A percentile compares a stretch with the other conserved stretches of the same genome.
Conservation (phyloP, 1,284 basidiomycete genomes). For the Heterobasidion occidentale region DNA sequence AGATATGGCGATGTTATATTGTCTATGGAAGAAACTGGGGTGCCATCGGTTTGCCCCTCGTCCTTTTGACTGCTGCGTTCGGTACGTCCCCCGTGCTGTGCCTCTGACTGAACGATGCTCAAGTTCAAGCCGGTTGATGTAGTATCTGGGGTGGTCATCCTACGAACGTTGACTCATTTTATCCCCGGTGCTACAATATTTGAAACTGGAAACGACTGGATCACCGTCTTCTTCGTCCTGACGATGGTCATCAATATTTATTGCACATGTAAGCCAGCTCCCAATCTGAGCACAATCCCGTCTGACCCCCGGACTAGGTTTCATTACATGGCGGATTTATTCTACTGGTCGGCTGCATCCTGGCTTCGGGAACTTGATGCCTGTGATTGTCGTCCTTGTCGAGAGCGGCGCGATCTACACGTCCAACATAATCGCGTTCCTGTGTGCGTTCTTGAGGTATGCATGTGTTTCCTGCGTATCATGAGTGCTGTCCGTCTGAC, state of each 20-base stretch:
- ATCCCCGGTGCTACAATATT: background rate
- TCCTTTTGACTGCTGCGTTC: background rate
- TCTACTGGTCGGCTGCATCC: background rate
- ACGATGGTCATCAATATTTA: background rate
- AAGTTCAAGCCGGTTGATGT: background rate
- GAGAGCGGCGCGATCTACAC: background rate
- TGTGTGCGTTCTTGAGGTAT: background rate
- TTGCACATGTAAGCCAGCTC: background rate
- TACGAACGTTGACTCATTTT: background rate
- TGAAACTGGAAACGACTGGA: background rate
- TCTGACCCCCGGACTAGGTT: background rate
- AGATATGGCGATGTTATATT: conserved; percentile 1
- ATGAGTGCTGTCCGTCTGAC: too few species aligned
- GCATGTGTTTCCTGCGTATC: background rate
- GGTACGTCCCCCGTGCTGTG: background rate
- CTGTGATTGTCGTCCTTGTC: background rate
- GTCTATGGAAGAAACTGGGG: background rate
- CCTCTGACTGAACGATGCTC: background rate
- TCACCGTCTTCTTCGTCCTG: background rate
- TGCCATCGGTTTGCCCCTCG: background rate
- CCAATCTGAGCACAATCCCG: background rate
- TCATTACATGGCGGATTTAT: background rate
- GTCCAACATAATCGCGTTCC: background rate
- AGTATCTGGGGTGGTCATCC: background rate
- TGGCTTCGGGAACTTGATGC: background rate